These are phyloP conservation scores for Anethum foeniculum DNA, from an alignment of 140 eudicot genomes.

Conservation along the genomic window DNA sequence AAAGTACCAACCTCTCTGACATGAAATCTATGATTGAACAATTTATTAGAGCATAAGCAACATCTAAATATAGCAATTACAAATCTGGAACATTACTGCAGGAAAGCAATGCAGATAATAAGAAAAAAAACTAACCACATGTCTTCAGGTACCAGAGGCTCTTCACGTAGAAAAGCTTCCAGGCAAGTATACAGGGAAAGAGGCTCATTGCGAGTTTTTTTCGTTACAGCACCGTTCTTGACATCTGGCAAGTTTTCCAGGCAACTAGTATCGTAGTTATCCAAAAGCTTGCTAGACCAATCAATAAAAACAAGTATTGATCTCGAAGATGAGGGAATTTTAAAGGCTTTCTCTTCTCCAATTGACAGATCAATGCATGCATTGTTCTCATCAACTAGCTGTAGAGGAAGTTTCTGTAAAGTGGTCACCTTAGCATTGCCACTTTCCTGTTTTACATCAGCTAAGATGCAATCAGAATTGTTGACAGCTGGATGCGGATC, in stretches of 20 bases:
- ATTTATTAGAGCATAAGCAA: not conserved
- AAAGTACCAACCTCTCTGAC: not conserved
- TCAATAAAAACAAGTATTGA: constrained; percentile 70
- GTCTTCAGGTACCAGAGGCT: constrained; percentile 98
- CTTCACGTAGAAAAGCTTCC: constrained; percentile 94
- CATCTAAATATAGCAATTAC: constrained; percentile 2
- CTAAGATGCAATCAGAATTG: constrained; percentile 15
- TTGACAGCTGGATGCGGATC: constrained; percentile 22
- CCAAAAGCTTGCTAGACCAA: constrained; percentile 86
- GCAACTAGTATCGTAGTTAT: constrained; percentile 55
- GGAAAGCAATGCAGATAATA: not conserved
- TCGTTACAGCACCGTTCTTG: constrained; percentile 54
- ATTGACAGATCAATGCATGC: constrained; percentile 78
- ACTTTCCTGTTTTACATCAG: constrained; percentile 29
- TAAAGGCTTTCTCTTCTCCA: constrained; percentile 79
- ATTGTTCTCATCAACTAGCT: constrained; percentile 81
- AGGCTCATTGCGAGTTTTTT: constrained; percentile 86
- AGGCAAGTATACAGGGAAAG: constrained; percentile 81
- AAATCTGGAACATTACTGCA: not conserved
- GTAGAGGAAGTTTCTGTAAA: constrained; percentile 58
- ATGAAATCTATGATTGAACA: not conserved
- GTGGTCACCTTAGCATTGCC: constrained; percentile 26
- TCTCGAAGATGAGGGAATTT: constrained; percentile 62
- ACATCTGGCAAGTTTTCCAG: constrained; percentile 82
- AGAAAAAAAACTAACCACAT: constrained; percentile 71